Evolutionary conservation across 345 rosid species (phyloP).

Genomic region (Melaleuca quinquenervia): DNA sequence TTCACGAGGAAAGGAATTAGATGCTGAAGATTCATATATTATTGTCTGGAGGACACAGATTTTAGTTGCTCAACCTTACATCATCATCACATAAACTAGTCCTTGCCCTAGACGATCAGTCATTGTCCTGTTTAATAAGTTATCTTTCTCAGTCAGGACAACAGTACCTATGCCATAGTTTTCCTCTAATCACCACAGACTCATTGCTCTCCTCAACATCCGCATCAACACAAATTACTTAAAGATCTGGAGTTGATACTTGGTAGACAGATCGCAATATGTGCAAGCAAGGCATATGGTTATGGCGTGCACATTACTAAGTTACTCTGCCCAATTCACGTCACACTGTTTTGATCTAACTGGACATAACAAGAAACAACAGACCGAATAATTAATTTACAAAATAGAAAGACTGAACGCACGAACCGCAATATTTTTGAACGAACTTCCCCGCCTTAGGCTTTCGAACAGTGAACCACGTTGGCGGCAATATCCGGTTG

Average conservation of each 20-base stretch:
- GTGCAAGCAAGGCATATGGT: not conserved
- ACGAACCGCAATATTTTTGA: constrained; percentile 50
- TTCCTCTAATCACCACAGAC: not conserved
- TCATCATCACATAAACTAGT: not conserved
- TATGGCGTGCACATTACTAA: not conserved
- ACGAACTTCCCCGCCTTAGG: constrained; percentile 33
- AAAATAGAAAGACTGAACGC: not conserved
- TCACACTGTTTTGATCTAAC: not conserved
- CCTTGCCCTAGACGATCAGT: not conserved
- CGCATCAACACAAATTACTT: not conserved
- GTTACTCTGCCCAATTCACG: not conserved
- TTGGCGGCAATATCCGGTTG: constrained; percentile 59
- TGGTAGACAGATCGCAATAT: not conserved
- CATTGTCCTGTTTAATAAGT: not conserved
- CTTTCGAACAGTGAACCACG: constrained; percentile 57
- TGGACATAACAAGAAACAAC: not conserved
- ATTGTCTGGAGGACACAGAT: no score
- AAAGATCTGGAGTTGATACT: not conserved
- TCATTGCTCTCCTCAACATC: not conserved
- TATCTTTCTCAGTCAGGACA: not conserved
- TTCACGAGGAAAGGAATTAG: not conserved
- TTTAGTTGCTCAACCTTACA: no score
- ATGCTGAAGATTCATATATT: not conserved
- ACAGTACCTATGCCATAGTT: not conserved
- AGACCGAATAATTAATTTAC: not conserved